A percentile compares a stretch with the other conserved stretches of the same genome.
phyloP scores from a whole-genome alignment of 345 rosid genomes.

The Gossypium rotundifolium region DNA sequence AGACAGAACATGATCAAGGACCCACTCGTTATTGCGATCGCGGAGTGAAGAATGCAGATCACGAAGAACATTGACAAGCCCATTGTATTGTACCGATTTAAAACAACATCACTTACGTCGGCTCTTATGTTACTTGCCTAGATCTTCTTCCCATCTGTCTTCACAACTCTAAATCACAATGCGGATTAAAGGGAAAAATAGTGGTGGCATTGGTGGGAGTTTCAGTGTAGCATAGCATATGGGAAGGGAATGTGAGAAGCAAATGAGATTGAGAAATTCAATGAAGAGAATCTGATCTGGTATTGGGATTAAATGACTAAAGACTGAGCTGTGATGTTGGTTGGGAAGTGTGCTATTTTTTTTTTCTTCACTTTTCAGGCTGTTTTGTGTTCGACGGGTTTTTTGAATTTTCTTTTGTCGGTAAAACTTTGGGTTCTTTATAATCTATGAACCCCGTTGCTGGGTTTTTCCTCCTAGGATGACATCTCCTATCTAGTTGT shows the following conservation, averaged over 20 bases:
- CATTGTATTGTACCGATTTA: constrained; percentile 10
- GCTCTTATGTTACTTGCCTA: neutral
- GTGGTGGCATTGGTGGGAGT: no score
- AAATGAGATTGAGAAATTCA: constrained; percentile 19
- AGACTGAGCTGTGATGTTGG: neutral
- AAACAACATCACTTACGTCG: no score
- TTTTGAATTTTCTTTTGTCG: neutral
- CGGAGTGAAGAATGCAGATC: constrained; percentile 36
- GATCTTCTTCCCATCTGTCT: neutral
- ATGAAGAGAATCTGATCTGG: constrained; percentile 26
- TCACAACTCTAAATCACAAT: neutral
- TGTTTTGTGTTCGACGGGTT: constrained; percentile 22
- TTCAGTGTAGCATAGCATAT: no score
- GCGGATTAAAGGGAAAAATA: neutral
- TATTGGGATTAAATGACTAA: neutral
- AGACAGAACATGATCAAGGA: constrained; percentile 37
- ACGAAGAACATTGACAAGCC: constrained; percentile 26
- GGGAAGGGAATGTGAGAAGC: neutral
- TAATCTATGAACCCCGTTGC: neutral
- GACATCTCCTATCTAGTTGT: no score
- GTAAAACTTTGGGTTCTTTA: neutral
- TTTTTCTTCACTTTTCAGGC: neutral
- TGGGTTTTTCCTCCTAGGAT: neutral
- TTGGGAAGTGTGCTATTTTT: constrained; percentile 21
- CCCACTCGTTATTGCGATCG: constrained; percentile 26